These are phyloP conservation scores for Teunomyces aglyptinius DNA, from an alignment of 805 yeast genomes.

Conservation along the genomic window DNA sequence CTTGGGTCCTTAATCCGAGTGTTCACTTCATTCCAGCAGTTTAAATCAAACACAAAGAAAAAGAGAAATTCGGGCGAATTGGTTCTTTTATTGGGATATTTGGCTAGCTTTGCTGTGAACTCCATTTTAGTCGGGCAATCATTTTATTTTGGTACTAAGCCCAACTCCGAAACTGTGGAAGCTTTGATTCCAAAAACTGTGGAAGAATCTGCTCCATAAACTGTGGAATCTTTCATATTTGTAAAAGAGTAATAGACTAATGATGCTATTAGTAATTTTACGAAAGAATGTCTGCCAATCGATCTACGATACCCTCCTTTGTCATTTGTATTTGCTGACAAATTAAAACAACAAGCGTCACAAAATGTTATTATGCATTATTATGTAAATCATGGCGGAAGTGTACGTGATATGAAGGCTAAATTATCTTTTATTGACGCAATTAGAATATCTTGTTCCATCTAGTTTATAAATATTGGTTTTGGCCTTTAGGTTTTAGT, in stretches of 20 bases:
- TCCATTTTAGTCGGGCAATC: slow-evolving; percentile 37
- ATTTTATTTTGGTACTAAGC: slow-evolving; percentile 4
- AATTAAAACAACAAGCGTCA: no score
- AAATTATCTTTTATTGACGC: no score
- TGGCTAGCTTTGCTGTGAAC: slow-evolving; percentile 34
- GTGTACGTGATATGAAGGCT: no score
- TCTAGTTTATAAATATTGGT: no score
- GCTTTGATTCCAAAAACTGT: neutral
- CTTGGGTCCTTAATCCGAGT: slow-evolving; percentile 39
- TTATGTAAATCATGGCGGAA: no score
- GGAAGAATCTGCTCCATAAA: neutral
- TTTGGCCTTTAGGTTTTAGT: no score
- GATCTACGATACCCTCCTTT: no score
- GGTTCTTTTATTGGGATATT: slow-evolving; percentile 39
- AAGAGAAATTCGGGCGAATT: slow-evolving; percentile 22
- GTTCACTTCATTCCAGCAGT: slow-evolving; percentile 37
- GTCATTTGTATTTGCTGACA: no score
- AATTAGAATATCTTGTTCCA: no score
- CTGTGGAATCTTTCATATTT: neutral
- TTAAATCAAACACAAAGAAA: slow-evolving; percentile 15
- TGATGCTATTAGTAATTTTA: neutral
- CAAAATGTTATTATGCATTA: no score
- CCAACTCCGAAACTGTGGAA: neutral
- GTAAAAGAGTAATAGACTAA: neutral
- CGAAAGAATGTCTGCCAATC: no score